These are phyloP conservation scores for Fonsecaea pugnacius DNA, from an alignment of 2,329 filamentous ascomycete species.

Conservation along the genomic window DNA sequence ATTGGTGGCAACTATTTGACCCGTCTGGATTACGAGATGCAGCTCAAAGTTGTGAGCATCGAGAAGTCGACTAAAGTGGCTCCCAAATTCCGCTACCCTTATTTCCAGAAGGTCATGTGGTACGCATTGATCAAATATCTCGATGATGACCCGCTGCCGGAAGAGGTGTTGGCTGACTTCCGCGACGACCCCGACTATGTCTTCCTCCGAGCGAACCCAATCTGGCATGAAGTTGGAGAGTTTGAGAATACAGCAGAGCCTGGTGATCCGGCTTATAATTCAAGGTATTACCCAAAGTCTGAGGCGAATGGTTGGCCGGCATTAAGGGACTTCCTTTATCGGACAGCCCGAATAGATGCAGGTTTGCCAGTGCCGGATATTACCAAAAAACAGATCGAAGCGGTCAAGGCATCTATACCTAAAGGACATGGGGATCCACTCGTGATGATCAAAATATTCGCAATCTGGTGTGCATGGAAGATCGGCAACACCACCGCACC, in stretches of 20 bases:
- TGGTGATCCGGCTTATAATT: constrained; percentile 61
- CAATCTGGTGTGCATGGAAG: constrained; percentile 70
- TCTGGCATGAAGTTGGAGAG: constrained; percentile 64
- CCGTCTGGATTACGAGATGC: constrained; percentile 67
- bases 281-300: constrained; percentile 65
- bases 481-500: constrained; percentile 66
- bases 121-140: constrained; percentile 68
- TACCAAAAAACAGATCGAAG: constrained; percentile 61
- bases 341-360: constrained; percentile 65
- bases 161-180: constrained; percentile 59
- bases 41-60: constrained; percentile 67
- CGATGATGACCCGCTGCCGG: constrained; percentile 66
- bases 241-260: constrained; percentile 56
- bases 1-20: constrained; percentile 74
- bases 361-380: constrained; percentile 64
- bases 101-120: constrained; percentile 71
- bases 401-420: constrained; percentile 66
- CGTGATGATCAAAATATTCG: constrained; percentile 63
- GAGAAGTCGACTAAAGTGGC: constrained; percentile 70
- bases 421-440: constrained; percentile 66
- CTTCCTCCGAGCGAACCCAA: constrained; percentile 60
- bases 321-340: constrained; percentile 64
- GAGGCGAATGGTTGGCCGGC: constrained; percentile 66
- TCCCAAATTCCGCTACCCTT: constrained; percentile 68
- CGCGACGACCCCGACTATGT: constrained; percentile 57